Base-by-base conservation (phyloP, 352 stramenopile species). In the Phytophthora megakarya region DNA sequence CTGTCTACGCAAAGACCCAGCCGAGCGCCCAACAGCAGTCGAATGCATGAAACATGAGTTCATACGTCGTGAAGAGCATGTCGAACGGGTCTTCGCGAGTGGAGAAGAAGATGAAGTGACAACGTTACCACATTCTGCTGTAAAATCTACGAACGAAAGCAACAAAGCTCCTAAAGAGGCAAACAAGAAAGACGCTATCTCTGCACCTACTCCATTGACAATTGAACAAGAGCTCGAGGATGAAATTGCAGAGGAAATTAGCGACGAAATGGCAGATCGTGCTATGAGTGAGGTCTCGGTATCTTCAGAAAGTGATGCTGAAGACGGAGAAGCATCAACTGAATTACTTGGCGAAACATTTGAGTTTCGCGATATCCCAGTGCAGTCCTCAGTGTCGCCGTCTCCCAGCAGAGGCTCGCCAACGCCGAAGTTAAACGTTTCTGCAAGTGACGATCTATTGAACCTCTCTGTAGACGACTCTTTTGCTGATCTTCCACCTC, bases 41-140 rank as follows among this genome's bases (percentile, higher is more conserved):
- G 84, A 97, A 58, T 92, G 97, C 28, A 79, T 98, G 45, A 63
- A 86, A n/a, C 93, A 98, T 60, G 78, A 88, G 25, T 98, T 98
- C 64, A 89, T 98, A 38, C 51, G 46, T 9, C 49, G 69, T 22
- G 71, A 80, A 59, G 68, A 50, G 11, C 65, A 77, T 18, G 67
- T 87, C 26, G 61, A 83, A 45, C 44, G 48, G 1, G 75, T 85
- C 0, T 81, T 81, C 61, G 61, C 61, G 0, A 61, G 52, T 40
- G 65, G 58, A 7, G 55, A 61, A 19, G 26, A 23, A 16, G 55
- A 61, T 15, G 48, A 49, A 48, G 28, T 15, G 30, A 35, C 3
- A 5, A 12, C 8, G 30, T 12, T 11, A 35, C 13, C 30, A 35
- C 2, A 11, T 35, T 35, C 30, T 35, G 30, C 8, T 9, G 5